Conservation (phyloP, 2,329 filamentous ascomycete species). For the Hortaea sp. region DNA sequence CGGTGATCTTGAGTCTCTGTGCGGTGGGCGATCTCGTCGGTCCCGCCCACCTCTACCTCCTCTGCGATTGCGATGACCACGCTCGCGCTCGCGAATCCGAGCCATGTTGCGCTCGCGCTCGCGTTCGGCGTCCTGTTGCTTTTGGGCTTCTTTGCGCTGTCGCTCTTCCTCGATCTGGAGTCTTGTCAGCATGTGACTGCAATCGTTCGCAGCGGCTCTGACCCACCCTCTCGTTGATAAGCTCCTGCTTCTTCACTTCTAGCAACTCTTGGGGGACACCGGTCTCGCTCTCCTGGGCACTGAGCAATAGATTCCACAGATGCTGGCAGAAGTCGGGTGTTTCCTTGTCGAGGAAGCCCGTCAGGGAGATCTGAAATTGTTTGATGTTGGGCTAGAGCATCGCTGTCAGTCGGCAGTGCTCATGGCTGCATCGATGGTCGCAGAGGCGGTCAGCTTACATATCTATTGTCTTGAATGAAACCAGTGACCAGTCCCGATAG, state of each 20-base stretch:
- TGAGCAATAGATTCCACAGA: constrained; percentile 82
- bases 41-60: constrained; percentile 39
- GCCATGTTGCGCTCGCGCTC: constrained; percentile 62
- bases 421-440: no score
- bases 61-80: constrained; percentile 24
- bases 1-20: constrained; percentile 42
- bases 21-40: constrained; percentile 35
- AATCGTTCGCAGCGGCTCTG: neutral
- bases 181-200: constrained; percentile 12
- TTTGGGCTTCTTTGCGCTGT: constrained; percentile 64
- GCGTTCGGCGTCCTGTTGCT: constrained; percentile 60
- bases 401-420: constrained; percentile 6
- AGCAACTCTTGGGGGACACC: constrained; percentile 90
- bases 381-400: constrained; percentile 78
- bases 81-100: constrained; percentile 55
- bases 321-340: constrained; percentile 84
- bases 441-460: constrained; percentile 39
- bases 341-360: constrained; percentile 89
- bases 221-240: constrained; percentile 84
- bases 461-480: constrained; percentile 61
- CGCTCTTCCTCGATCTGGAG: constrained; percentile 69
- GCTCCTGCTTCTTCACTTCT: constrained; percentile 90
- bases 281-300: constrained; percentile 76
- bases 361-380: constrained; percentile 84
- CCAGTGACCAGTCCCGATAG: constrained; percentile 76